Evolutionary conservation across 2,329 filamentous ascomycete genomes (phyloP).

Genomic region (Scedosporium dehoogii): DNA sequence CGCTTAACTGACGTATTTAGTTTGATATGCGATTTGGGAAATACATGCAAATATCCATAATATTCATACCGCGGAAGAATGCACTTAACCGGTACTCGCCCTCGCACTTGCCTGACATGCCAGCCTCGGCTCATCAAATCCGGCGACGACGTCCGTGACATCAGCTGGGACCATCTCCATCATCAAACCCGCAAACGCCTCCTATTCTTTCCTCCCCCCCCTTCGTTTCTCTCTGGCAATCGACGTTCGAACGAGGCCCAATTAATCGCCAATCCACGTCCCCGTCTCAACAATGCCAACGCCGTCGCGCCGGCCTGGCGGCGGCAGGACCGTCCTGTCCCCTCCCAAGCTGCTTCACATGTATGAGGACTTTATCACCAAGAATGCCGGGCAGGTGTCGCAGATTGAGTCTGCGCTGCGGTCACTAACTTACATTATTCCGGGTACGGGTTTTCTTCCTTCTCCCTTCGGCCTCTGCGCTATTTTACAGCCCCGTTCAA

Average conservation of each 20-base stretch:
- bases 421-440: conserved; percentile 91
- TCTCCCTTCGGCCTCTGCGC: neutral
- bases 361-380: conserved; percentile 87
- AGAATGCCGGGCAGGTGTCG: conserved; percentile 86
- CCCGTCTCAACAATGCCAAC: neutral
- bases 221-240: neutral
- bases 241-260: neutral
- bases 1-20: no score
- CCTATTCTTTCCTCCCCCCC: neutral
- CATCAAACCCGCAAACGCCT: neutral
- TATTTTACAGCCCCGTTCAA: neutral
- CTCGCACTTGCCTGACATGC: neutral
- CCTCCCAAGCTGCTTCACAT: conserved; percentile 57
- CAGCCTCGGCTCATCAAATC: neutral
- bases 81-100: neutral
- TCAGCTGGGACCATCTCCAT: neutral
- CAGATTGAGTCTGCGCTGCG: conserved; percentile 91
- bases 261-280: no score
- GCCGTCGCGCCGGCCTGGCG: neutral
- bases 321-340: conserved; percentile 25
- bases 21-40: no score
- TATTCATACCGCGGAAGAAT: no score
- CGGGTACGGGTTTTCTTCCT: conserved; percentile 40
- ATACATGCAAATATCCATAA: neutral
- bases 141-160: neutral